These are phyloP conservation scores for Colletotrichum nymphaeae DNA, from an alignment of 2,329 filamentous ascomycete genomes.

Conservation along the genomic window DNA sequence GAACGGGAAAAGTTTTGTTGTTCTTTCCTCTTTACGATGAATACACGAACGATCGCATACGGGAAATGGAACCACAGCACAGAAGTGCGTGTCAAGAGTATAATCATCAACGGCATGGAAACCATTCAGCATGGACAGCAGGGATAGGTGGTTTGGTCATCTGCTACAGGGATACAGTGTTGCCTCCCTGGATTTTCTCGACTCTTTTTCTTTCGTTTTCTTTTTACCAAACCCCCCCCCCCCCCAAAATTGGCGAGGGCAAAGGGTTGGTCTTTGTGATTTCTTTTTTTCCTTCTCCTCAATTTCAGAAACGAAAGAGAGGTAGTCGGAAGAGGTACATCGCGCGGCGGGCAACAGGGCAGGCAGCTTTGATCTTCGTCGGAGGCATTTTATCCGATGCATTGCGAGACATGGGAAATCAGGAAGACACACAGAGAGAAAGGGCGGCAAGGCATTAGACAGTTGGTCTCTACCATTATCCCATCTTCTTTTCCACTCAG, in stretches of 20 bases:
- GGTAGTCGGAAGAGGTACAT: conserved; percentile 24
- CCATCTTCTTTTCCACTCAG: conserved; percentile 5
- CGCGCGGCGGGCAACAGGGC: conserved; percentile 22
- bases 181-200: not conserved
- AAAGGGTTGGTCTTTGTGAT: conserved; percentile 19
- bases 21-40: conserved; percentile 14
- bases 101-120: conserved; percentile 27
- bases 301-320: conserved; percentile 21
- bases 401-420: conserved; percentile 3
- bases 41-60: conserved; percentile 22
- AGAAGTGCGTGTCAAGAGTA: conserved; percentile 16
- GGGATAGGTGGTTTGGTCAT: conserved; percentile 15
- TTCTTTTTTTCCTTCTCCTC: conserved; percentile 13
- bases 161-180: conserved; percentile 11
- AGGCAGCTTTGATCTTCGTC: conserved; percentile 11
- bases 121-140: conserved; percentile 11
- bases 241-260: conserved; percentile 8
- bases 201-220: not conserved
- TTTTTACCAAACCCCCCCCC: conserved; percentile 2
- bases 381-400: conserved; percentile 17
- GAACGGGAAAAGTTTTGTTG: conserved; percentile 22
- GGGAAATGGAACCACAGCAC: conserved; percentile 23
- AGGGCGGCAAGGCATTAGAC: conserved; percentile 19
- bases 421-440: conserved; percentile 2
- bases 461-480: conserved; percentile 18